Conservation (phyloP, 768 basidiomycete species). For the Holtermanniella nyarrowii region DNA sequence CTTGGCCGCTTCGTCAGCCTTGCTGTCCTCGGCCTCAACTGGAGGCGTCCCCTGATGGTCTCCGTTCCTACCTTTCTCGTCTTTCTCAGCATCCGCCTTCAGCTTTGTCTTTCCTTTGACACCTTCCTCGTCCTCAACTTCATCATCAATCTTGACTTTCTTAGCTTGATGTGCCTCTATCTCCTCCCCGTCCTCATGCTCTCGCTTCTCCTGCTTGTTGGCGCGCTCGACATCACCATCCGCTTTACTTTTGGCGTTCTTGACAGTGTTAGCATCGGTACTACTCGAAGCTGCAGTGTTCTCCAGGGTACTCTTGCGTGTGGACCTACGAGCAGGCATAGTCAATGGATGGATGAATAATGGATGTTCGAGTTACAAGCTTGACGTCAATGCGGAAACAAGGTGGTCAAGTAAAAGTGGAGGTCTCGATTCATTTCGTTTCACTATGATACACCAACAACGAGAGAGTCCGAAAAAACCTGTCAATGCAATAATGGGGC, state of each 20-base stretch:
- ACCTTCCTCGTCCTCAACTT: not conserved
- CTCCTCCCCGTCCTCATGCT: not conserved
- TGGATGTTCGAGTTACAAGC: no score
- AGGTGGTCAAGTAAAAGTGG: no score
- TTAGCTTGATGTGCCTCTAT: not conserved
- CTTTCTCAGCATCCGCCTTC: slow-evolving; percentile 5
- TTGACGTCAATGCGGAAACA: no score
- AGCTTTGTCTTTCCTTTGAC: not conserved
- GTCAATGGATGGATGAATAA: no score
- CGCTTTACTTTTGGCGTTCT: not conserved
- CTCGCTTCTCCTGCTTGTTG: not conserved
- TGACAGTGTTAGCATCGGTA: not conserved
- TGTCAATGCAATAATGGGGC: not conserved
- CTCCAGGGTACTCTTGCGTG: not conserved
- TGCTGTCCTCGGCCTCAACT: slow-evolving; percentile 3
- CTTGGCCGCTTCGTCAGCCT: not conserved
- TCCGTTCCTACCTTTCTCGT: not conserved
- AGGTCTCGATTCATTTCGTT: not conserved
- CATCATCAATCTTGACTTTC: slow-evolving; percentile 1
- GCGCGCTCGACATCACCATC: not conserved
- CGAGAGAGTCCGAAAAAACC: not conserved
- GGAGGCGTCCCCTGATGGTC: not conserved
- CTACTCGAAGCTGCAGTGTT: not conserved
- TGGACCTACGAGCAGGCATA: not conserved
- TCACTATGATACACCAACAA: not conserved